Base-by-base conservation (phyloP, 2,329 filamentous ascomycete species). In the Aspergillus ustus region DNA sequence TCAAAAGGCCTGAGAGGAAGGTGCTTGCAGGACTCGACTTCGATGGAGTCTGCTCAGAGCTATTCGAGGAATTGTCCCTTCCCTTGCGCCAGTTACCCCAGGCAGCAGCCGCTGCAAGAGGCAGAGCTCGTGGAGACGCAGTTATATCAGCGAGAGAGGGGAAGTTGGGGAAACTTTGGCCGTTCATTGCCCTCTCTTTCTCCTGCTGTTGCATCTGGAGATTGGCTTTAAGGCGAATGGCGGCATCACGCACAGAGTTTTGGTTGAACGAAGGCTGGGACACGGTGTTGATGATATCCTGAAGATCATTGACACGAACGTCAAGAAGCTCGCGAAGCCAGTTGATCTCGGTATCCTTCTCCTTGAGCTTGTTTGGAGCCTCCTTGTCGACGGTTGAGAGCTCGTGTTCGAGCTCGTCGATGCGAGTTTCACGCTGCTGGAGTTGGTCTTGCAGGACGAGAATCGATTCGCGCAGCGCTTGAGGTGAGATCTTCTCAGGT, bases 121-220 rank as follows among this genome's bases (percentile, higher is more conserved):
- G 92, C 17, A 96, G 71, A 7, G 79, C 90, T 34, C 92, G 89
- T 4, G 93, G 94, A 2, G 92, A 91, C 5, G 89, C 88, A 11
- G 91, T 89, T 65, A 93, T 87, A 66, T 87, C 88, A 51, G 93
- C 88, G 34, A 91, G 86, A 51, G 90, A 89, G 1, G 92, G 90
- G 46, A 97, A 85, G 45, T 91, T 91, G 4, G 91, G 91, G 68
- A 95, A 82, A 57, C 83, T 86, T 62, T 81, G 76, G 20, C 83
- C 89, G 57, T 90, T 88, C 78, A 91, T 85, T 0, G 92, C 89
- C 62, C 95, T 87, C 76, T 98, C 94, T 55, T 92, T 91, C 78
- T 97, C 93, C 75, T 97, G 92, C 74, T 96, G 91, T 77, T 99
- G 94, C 95, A 99, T 99, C 75, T 98, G 92, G 40, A 99, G 83